Evolutionary conservation across 331 rosid species (phyloP).

Genomic region (Acacia concinna): DNA sequence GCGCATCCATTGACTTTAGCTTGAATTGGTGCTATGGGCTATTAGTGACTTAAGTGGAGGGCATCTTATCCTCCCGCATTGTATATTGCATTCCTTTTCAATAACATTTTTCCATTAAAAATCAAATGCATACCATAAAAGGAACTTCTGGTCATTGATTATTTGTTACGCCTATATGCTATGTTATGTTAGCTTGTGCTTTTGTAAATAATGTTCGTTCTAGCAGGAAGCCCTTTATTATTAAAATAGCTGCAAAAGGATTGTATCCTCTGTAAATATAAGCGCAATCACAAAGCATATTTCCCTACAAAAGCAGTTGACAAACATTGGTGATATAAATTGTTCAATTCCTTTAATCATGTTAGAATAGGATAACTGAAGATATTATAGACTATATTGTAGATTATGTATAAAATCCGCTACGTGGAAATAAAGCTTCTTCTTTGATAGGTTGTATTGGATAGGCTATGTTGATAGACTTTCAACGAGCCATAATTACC

Average conservation of each 20-base stretch:
- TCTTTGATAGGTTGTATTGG: not conserved
- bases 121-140: not conserved
- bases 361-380: not conserved
- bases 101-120: not conserved
- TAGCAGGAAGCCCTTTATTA: not conserved
- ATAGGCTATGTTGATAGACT: not conserved
- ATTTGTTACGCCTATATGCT: not conserved
- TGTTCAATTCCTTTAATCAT: not conserved
- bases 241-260: not conserved
- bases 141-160: not conserved
- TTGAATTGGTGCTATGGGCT: not conserved
- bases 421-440: not conserved
- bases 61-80: not conserved
- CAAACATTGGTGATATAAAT: slow-evolving; percentile 17
- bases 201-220: not conserved
- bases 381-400: not conserved
- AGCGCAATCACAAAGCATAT: slow-evolving; percentile 7
- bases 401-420: not conserved
- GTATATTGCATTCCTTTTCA: not conserved
- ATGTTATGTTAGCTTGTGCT: slow-evolving; percentile 10
- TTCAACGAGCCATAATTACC: not conserved
- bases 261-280: not conserved
- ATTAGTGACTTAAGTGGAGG: not conserved
- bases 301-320: not conserved
- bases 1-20: not conserved